These are phyloP conservation scores for Phytophthora citricola DNA, from an alignment of 352 stramenopile genomes.

Conservation along the genomic window DNA sequence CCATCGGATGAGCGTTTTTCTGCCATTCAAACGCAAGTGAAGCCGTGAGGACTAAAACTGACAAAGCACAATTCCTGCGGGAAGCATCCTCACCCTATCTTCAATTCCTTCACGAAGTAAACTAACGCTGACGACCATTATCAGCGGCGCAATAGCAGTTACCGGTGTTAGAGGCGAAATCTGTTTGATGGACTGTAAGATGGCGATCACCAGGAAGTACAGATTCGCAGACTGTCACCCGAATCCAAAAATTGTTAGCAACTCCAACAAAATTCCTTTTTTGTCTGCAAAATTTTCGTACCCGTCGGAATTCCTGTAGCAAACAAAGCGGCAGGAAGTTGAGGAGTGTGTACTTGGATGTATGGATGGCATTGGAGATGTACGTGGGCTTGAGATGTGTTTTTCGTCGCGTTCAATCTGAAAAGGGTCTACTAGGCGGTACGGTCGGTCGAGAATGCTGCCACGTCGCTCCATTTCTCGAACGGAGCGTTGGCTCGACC, in stretches of 20 bases:
- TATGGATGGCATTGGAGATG: conserved; percentile 85
- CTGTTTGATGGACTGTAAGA: conserved; percentile 91
- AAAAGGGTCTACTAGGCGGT: conserved; percentile 73
- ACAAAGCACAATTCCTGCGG: conserved; percentile 6
- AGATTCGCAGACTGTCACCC: conserved; percentile 87
- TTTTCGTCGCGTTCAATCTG: conserved; percentile 58
- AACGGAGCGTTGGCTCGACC: conserved; percentile 3
- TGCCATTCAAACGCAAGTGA: conserved; percentile 31
- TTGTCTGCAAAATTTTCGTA: conserved; percentile 20
- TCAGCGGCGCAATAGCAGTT: conserved; percentile 80
- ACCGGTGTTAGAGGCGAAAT: conserved; percentile 76
- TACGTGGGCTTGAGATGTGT: conserved; percentile 64
- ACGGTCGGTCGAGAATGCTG: conserved; percentile 32
- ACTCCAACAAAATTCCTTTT: too few relatives aligned
- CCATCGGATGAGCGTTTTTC: conserved; percentile 65
- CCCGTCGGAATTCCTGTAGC: conserved; percentile 86
- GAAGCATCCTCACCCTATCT: conserved; percentile 58
- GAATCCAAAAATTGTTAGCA: conserved; percentile 38
- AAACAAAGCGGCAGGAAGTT: conserved; percentile 79
- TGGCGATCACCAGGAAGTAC: conserved; percentile 94
- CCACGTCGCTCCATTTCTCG: conserved; percentile 34
- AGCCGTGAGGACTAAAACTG: conserved; percentile 14
- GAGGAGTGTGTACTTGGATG: conserved; percentile 91
- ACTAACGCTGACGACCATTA: conserved; percentile 84
- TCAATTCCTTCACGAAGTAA: conserved; percentile 83